Conservation (phyloP, 257 asterid species). For the Cynanchum wilfordii region DNA sequence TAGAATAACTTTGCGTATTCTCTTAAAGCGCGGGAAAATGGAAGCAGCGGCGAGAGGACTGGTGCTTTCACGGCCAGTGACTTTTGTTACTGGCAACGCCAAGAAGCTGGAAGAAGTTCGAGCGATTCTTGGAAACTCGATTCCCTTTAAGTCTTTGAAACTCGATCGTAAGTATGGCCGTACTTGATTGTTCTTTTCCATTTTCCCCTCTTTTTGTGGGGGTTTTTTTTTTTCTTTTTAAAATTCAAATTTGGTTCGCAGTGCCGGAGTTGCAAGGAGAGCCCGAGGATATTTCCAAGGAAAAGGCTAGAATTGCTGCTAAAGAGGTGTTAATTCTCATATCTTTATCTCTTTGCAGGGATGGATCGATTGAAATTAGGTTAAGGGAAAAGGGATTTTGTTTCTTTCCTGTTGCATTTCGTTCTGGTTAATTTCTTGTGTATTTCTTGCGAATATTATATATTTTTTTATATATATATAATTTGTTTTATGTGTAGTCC, state of each 20-base stretch:
- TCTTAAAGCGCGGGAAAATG: constrained; percentile 28
- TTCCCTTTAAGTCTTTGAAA: constrained; percentile 79
- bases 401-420: neutral
- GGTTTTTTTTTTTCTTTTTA: neutral
- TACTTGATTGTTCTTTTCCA: too few relatives aligned
- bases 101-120: constrained; percentile 92
- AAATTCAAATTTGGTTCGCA: constrained; percentile 13
- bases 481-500: neutral
- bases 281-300: constrained; percentile 90
- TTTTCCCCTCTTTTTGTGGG: neutral
- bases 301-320: constrained; percentile 85
- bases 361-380: neutral
- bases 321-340: constrained; percentile 49
- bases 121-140: constrained; percentile 69
- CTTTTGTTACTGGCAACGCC: constrained; percentile 91
- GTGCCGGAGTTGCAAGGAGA: constrained; percentile 97
- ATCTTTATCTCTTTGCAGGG: neutral
- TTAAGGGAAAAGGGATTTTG: neutral
- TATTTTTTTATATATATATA: too few relatives aligned
- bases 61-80: constrained; percentile 66
- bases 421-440: neutral
- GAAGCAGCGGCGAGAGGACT: constrained; percentile 52
- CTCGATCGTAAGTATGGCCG: constrained; percentile 49
- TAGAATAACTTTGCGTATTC: too few relatives aligned
- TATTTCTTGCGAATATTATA: neutral